Evolutionary conservation across 2,329 filamentous ascomycete species (phyloP), one percentile per base, ranked within the genome.

Genomic region (Dissoconium aciculare): DNA sequence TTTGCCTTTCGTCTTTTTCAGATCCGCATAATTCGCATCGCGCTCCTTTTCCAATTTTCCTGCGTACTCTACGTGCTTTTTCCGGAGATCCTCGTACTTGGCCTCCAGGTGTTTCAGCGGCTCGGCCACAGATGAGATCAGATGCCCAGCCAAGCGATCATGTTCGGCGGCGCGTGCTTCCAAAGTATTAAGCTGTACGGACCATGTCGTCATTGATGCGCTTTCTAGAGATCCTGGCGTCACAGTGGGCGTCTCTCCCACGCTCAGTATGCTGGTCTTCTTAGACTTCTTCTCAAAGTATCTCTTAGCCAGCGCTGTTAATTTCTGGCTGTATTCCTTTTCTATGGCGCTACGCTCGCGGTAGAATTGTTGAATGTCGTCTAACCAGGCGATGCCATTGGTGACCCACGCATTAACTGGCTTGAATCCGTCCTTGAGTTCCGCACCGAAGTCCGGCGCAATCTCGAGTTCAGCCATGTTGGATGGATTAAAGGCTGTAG

Each of bases 371-470:
- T 98, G 83, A 40, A 98, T 81, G 49, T 98, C 89, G 49, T 94
- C 87, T 36, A 98, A 74, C 87, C 87, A 98, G 43, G 71, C 66
- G 54, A 98, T 92, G 41, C 87, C 84, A 55, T 81, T 76, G 40
- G 74, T 67, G 34, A 91, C 71, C 89, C 89, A 98, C 48, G 69
- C 73, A 60, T 85, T 94, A 54, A 91, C 84, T 11, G 83, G 74
- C 59, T 91, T 94, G 68, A 94, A 98, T 52, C 80, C 82, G 74
- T 98, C 89, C 83, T 92, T 95, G 56, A 95, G 69, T 65, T 94
- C 85, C 36, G 78, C 73, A 60, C 89, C 89, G 59, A 98, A 93
- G 48, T 81, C 80, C 52, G 82, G 82, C 62, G 74, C 68, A 53
- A 70, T 72, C 48, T 91, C 83, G 58, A 82, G 70, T 58, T 85